Percentiles rank a stretch among this genome's conserved stretches.
These are phyloP conservation scores for Oxytropis ochrocephala DNA, from an alignment of 306 rosid species.

Conservation along the genomic window DNA sequence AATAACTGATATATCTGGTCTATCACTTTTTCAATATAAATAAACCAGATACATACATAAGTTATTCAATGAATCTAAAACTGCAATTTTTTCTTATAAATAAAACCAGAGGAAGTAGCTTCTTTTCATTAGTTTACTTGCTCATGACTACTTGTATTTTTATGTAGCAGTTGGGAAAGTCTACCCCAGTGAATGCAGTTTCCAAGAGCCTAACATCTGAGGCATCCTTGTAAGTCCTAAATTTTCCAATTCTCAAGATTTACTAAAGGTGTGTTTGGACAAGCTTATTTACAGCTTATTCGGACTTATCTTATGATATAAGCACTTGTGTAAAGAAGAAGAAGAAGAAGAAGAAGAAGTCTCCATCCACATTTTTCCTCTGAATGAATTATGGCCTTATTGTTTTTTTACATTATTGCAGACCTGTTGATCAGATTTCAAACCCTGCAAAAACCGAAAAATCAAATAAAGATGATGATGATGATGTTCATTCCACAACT, in stretches of 20 bases:
- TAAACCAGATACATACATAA: too few relatives aligned
- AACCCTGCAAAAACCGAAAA: slow-evolving; percentile 36
- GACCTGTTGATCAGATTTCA: slow-evolving; percentile 48
- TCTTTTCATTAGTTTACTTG: slow-evolving; percentile 10
- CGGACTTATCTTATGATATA: too few relatives aligned
- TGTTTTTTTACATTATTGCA: slow-evolving; percentile 31
- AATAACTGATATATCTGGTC: too few relatives aligned
- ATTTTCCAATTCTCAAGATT: neutral
- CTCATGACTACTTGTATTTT: neutral
- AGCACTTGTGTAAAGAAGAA: too few relatives aligned
- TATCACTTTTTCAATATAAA: too few relatives aligned
- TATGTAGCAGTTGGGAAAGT: slow-evolving; percentile 43
- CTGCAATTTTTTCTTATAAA: too few relatives aligned
- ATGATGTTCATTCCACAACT: slow-evolving; percentile 64
- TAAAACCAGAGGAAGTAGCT: too few relatives aligned
- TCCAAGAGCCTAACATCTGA: slow-evolving; percentile 38
- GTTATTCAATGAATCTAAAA: too few relatives aligned
- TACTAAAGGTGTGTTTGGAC: neutral
- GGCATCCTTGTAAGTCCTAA: slow-evolving; percentile 44
- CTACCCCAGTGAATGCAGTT: slow-evolving; percentile 29
- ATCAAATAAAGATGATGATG: slow-evolving; percentile 58
- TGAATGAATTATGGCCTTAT: slow-evolving; percentile 1
- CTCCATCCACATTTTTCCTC: neutral
- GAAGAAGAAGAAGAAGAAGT: neutral
- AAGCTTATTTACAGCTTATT: too few relatives aligned